A percentile compares a stretch with the other conserved stretches of the same genome.
These are phyloP conservation scores for Anisodus tanguticus DNA, from an alignment of 257 asterid genomes.

Conservation along the genomic window DNA sequence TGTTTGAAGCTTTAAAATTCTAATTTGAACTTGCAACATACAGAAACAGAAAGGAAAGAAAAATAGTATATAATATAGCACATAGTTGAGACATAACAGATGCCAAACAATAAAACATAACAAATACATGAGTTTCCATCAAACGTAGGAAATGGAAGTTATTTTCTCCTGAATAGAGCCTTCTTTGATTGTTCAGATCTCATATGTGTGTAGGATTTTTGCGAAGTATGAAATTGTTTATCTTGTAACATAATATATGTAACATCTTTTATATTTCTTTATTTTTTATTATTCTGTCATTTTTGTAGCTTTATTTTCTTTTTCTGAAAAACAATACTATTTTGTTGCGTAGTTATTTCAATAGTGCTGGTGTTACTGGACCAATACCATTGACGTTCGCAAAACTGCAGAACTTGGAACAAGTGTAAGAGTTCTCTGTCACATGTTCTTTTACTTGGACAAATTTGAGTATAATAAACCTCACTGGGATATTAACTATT, in stretches of 20 bases:
- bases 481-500: slow-evolving; percentile 29
- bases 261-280: background rate
- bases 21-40: background rate
- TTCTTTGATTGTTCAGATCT: background rate
- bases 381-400: slow-evolving; percentile 58
- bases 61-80: background rate
- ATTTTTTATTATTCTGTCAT: background rate
- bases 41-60: background rate
- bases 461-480: slow-evolving; percentile 19
- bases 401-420: slow-evolving; percentile 43
- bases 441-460: background rate
- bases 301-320: background rate
- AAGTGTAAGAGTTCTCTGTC: slow-evolving; percentile 46
- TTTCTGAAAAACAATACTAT: background rate
- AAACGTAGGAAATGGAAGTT: background rate
- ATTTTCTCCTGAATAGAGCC: slow-evolving; percentile 16
- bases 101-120: background rate
- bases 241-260: background rate
- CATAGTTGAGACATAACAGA: background rate
- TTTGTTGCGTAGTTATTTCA: slow-evolving; percentile 47
- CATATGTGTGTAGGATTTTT: slow-evolving; percentile 26
- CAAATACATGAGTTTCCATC: background rate
- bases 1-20: background rate
- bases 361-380: slow-evolving; percentile 66
- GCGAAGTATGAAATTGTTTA: background rate